Conservation (phyloP, 2,329 filamentous ascomycete genomes). For the Atkinsonella hypoxylon region DNA sequence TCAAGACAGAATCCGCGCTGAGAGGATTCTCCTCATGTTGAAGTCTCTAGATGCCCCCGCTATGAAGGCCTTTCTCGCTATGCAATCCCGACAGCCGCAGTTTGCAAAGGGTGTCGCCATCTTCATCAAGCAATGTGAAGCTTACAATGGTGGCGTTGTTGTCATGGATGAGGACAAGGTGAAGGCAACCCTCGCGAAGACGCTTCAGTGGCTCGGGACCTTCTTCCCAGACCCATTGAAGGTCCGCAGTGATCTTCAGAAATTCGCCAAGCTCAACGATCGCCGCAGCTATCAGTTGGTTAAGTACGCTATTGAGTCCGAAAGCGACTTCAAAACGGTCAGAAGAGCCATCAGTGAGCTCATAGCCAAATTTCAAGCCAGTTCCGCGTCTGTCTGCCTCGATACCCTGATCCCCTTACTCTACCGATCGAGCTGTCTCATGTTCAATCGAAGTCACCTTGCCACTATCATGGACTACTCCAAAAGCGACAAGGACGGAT, state of each 20-base stretch:
- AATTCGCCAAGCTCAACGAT: constrained; percentile 85
- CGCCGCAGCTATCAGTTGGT: constrained; percentile 82
- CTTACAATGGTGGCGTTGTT: constrained; percentile 78
- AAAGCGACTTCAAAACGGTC: constrained; percentile 87
- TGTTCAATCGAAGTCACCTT: constrained; percentile 92
- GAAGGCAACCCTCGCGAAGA: constrained; percentile 58
- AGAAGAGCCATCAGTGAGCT: constrained; percentile 85
- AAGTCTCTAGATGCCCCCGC: constrained; percentile 66
- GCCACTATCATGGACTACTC: constrained; percentile 81
- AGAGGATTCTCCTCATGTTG: constrained; percentile 73
- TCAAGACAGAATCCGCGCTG: constrained; percentile 65
- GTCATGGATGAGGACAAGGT: constrained; percentile 57
- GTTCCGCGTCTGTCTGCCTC: constrained; percentile 50
- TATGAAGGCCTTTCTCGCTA: constrained; percentile 77
- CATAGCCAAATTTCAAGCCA: constrained; percentile 64
- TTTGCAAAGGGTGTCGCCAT: constrained; percentile 61
- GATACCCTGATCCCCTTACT: constrained; percentile 74
- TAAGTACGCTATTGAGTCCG: constrained; percentile 69
- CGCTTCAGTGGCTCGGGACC: constrained; percentile 61
- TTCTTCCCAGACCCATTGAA: constrained; percentile 65
- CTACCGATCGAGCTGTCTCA: constrained; percentile 70
- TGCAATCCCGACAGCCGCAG: constrained; percentile 66
- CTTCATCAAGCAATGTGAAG: constrained; percentile 77
- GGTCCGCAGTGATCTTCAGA: constrained; percentile 67
- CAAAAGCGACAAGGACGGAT: constrained; percentile 66